These are phyloP conservation scores for Bryum argenteum DNA, from an alignment of 225 moss, liverwort and hornwort species.

Conservation along the genomic window DNA sequence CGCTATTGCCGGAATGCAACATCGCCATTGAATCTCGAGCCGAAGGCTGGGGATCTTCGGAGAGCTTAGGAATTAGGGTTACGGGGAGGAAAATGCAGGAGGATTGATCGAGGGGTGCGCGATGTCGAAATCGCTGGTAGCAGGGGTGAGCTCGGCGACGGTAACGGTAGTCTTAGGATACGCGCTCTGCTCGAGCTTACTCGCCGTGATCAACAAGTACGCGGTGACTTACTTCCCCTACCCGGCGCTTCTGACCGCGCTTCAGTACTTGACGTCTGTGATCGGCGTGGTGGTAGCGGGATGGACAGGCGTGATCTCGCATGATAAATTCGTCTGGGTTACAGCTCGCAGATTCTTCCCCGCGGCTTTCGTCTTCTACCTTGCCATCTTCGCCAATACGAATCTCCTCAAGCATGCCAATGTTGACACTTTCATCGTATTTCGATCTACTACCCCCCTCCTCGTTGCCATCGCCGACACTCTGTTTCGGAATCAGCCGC, in stretches of 20 bases:
- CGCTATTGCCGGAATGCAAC: too few relatives aligned
- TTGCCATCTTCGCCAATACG: slow-evolving; percentile 65
- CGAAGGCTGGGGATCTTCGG: too few relatives aligned
- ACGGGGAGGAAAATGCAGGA: too few relatives aligned
- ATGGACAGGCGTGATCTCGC: slow-evolving; percentile 47
- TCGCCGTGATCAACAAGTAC: slow-evolving; percentile 61
- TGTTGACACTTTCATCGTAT: slow-evolving; percentile 67
- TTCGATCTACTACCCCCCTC: slow-evolving; percentile 61
- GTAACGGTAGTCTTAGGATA: slow-evolving; percentile 54
- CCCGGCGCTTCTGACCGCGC: slow-evolving; percentile 53
- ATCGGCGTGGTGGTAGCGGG: slow-evolving; percentile 51
- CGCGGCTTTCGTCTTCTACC: slow-evolving; percentile 62
- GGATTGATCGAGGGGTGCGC: too few relatives aligned
- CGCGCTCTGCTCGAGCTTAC: slow-evolving; percentile 55
- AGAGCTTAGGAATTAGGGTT: too few relatives aligned
- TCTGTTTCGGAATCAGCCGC: slow-evolving; percentile 54
- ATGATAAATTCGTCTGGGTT: slow-evolving; percentile 49
- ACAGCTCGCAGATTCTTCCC: slow-evolving; percentile 65
- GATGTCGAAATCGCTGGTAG: slow-evolving; percentile 36
- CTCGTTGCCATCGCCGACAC: slow-evolving; percentile 61
- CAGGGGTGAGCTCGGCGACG: slow-evolving; percentile 34
- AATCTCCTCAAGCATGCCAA: slow-evolving; percentile 66
- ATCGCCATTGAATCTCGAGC: too few relatives aligned
- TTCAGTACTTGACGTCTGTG: slow-evolving; percentile 61
- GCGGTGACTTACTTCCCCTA: slow-evolving; percentile 63